A percentile compares a stretch with the other conserved stretches of the same genome.
phyloP scores from a whole-genome alignment of 306 rosid genomes.

The Trifolium subterraneum region DNA sequence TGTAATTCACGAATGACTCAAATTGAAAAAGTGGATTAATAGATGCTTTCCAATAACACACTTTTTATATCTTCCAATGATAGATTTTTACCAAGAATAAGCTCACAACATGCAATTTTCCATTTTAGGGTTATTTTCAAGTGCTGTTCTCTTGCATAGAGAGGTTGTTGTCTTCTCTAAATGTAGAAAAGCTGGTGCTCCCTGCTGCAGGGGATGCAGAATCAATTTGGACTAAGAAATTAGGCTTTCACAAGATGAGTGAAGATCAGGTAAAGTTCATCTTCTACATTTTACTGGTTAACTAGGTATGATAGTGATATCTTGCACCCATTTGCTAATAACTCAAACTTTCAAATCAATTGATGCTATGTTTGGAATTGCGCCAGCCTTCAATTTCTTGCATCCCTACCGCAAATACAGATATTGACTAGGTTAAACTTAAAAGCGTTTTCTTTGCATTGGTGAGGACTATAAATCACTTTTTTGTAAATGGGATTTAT shows the following conservation, averaged over 20 bases:
- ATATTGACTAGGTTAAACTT: too few relatives aligned
- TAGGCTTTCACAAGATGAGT: constrained; percentile 86
- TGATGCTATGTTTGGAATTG: not conserved
- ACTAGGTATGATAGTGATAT: constrained; percentile 15
- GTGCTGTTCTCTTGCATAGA: constrained; percentile 88
- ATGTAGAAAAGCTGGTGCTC: constrained; percentile 90
- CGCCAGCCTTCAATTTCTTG: not conserved
- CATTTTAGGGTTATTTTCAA: constrained; percentile 88
- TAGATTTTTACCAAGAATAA: constrained; percentile 17
- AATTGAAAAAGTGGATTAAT: constrained; percentile 9
- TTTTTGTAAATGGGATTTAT: not conserved
- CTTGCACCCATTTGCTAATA: not conserved
- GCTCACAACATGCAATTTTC: constrained; percentile 26
- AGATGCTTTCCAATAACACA: constrained; percentile 4
- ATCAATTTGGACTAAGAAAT: constrained; percentile 94
- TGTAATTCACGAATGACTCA: constrained; percentile 6
- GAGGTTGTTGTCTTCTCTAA: constrained; percentile 74
- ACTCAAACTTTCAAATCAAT: constrained; percentile 13
- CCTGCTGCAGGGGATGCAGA: constrained; percentile 99
- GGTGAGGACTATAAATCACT: not conserved
- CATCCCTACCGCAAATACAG: not conserved
- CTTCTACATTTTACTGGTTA: constrained; percentile 17
- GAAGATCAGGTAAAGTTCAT: constrained; percentile 80
- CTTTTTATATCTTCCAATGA: constrained; percentile 18
- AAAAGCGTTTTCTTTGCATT: constrained; percentile 1